Percentiles rank a stretch among this genome's conserved stretches.
Conservation (phyloP, 352 stramenopile genomes). For the Phytopythium vexans region DNA sequence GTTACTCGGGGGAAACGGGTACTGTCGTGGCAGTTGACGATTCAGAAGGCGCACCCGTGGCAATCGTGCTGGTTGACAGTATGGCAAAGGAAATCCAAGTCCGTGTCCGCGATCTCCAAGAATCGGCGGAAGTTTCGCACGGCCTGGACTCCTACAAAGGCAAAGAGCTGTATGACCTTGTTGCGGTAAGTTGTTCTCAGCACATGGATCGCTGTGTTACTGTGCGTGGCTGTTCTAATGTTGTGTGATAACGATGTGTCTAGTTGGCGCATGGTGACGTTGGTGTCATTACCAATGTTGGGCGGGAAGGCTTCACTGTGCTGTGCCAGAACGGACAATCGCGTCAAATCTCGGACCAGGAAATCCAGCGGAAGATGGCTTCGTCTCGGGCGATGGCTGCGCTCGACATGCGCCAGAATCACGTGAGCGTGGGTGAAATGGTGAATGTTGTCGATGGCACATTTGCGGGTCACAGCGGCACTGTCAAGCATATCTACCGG, state of each 20-base stretch:
- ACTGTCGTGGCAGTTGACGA: constrained; percentile 89
- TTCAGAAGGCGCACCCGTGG: constrained; percentile 73
- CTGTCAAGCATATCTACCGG: constrained; percentile 89
- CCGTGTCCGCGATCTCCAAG: constrained; percentile 85
- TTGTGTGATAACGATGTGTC: constrained; percentile 5
- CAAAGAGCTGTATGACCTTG: constrained; percentile 88
- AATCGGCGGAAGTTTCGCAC: constrained; percentile 87
- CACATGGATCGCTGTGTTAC: not conserved
- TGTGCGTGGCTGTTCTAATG: not conserved
- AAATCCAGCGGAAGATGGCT: constrained; percentile 87
- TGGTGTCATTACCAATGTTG: constrained; percentile 90
- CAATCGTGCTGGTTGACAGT: constrained; percentile 87
- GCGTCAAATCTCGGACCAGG: constrained; percentile 82
- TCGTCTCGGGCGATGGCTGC: constrained; percentile 77
- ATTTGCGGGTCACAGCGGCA: constrained; percentile 82
- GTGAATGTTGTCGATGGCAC: constrained; percentile 87
- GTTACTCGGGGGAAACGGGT: constrained; percentile 87
- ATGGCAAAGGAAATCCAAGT: constrained; percentile 91
- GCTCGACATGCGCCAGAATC: constrained; percentile 89
- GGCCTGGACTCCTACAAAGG: constrained; percentile 88
- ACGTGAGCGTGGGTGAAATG: constrained; percentile 88
- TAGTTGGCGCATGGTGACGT: constrained; percentile 84
- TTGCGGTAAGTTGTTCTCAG: constrained; percentile 41
- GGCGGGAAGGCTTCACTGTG: constrained; percentile 84
- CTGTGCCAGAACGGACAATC: constrained; percentile 84